Conservation (phyloP, 2,329 filamentous ascomycete genomes). For the Cercospora citrullina region DNA sequence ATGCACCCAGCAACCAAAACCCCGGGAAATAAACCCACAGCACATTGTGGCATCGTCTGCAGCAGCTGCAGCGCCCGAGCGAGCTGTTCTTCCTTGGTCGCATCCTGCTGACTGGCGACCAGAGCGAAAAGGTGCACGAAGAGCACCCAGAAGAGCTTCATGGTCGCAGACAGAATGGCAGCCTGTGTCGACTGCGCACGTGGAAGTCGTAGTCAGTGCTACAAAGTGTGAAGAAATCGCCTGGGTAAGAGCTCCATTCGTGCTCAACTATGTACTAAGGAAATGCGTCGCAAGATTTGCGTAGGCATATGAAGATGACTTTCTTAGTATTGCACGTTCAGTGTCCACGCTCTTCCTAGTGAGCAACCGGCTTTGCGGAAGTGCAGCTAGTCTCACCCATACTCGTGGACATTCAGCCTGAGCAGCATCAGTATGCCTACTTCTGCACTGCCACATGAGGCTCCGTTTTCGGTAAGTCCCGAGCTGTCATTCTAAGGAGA, state of each 20-base stretch:
- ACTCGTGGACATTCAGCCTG: background rate
- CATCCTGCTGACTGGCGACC: conserved; percentile 17
- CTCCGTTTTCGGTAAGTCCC: background rate
- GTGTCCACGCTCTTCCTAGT: background rate
- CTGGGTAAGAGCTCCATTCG: background rate
- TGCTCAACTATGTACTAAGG: background rate
- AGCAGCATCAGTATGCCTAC: background rate
- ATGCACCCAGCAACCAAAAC: background rate
- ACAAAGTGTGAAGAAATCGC: background rate
- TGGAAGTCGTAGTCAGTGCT: background rate
- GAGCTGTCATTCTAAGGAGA: background rate
- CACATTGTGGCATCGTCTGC: conserved; percentile 22
- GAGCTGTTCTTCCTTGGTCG: conserved; percentile 17
- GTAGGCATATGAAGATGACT: background rate
- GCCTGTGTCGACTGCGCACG: background rate
- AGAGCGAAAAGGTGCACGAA: conserved; percentile 8
- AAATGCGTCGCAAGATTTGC: background rate
- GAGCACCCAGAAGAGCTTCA: conserved; percentile 14
- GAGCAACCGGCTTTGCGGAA: background rate
- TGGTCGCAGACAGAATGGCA: background rate
- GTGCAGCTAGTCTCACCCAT: background rate
- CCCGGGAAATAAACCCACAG: background rate
- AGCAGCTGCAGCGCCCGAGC: conserved; percentile 17
- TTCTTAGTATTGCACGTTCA: background rate
- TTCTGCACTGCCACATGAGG: background rate